These are phyloP conservation scores for Geotrichum candidum DNA, from an alignment of 1,139 yeast species.

Conservation along the genomic window DNA sequence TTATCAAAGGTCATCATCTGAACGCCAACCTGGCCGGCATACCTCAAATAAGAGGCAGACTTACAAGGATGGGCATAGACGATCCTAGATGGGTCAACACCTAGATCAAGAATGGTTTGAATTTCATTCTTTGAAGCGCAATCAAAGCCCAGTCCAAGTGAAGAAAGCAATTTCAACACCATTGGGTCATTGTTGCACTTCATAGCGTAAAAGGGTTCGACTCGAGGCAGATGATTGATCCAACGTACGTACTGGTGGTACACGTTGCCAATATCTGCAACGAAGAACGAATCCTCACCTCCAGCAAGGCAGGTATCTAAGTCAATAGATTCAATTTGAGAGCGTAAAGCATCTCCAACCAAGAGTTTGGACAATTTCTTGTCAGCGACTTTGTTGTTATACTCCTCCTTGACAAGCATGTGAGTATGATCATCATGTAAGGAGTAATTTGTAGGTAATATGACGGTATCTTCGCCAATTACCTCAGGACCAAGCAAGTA, in stretches of 20 bases:
- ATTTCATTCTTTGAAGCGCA: slow-evolving; percentile 91
- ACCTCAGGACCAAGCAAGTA: slow-evolving; percentile 17
- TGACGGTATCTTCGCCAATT: slow-evolving; percentile 15
- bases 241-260: slow-evolving; percentile 56
- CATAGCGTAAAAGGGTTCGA: slow-evolving; percentile 85
- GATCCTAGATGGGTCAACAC: slow-evolving; percentile 60
- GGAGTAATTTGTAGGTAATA: slow-evolving; percentile 8
- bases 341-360: slow-evolving; percentile 26
- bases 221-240: slow-evolving; percentile 59
- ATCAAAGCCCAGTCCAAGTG: slow-evolving; percentile 74
- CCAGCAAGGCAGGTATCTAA: slow-evolving; percentile 63
- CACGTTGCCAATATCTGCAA: slow-evolving; percentile 77
- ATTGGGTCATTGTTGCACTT: slow-evolving; percentile 78
- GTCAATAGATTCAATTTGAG: slow-evolving; percentile 41
- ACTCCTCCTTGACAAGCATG: slow-evolving; percentile 10
- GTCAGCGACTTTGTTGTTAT: slow-evolving; percentile 15
- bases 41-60: slow-evolving; percentile 71
- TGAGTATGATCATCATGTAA: not conserved
- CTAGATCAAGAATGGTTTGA: slow-evolving; percentile 54
- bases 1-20: slow-evolving; percentile 85
- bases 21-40: slow-evolving; percentile 53
- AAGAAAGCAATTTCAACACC: slow-evolving; percentile 53
- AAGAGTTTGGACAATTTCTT: slow-evolving; percentile 22
- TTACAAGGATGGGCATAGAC: slow-evolving; percentile 95
- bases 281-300: slow-evolving; percentile 81